These are phyloP conservation scores for Cryptococcus amylolentus DNA, from an alignment of 1,284 basidiomycete species.

Conservation along the genomic window DNA sequence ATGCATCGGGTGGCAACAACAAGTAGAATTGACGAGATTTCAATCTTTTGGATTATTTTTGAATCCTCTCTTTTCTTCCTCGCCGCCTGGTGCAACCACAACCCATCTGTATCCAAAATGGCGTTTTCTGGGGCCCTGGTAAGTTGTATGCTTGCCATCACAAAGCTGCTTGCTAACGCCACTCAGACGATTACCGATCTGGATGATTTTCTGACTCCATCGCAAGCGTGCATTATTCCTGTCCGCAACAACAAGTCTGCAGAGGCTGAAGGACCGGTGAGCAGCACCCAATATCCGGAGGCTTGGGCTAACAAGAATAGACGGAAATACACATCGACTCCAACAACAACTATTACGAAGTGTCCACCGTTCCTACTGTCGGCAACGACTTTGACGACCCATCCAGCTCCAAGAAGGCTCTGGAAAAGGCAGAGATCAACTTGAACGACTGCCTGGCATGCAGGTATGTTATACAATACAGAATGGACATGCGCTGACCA, in stretches of 20 bases:
- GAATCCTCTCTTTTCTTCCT: neutral
- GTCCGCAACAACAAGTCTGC: constrained; percentile 52
- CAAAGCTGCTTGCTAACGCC: neutral
- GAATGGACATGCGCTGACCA: neutral
- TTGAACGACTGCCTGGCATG: constrained; percentile 78
- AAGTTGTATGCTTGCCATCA: constrained; percentile 30
- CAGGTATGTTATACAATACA: constrained; percentile 43
- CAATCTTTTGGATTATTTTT: constrained; percentile 1
- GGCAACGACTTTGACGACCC: constrained; percentile 6
- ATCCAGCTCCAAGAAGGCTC: constrained; percentile 54
- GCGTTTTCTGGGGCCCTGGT: constrained; percentile 87
- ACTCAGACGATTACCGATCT: constrained; percentile 65
- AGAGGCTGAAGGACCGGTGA: constrained; percentile 23
- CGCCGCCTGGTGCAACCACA: neutral
- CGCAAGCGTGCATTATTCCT: constrained; percentile 97
- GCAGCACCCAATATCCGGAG: neutral
- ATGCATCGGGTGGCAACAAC: neutral
- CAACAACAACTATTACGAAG: constrained; percentile 50
- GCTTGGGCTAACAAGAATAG: constrained; percentile 33
- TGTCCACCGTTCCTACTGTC: constrained; percentile 34
- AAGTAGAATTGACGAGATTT: constrained; percentile 14
- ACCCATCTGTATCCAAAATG: constrained; percentile 53
- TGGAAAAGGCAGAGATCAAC: constrained; percentile 91
- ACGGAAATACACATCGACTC: constrained; percentile 84
- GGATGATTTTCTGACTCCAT: constrained; percentile 96